phyloP scores from a whole-genome alignment of 768 basidiomycete species.

The Porphyrellus cyaneotinctus region DNA sequence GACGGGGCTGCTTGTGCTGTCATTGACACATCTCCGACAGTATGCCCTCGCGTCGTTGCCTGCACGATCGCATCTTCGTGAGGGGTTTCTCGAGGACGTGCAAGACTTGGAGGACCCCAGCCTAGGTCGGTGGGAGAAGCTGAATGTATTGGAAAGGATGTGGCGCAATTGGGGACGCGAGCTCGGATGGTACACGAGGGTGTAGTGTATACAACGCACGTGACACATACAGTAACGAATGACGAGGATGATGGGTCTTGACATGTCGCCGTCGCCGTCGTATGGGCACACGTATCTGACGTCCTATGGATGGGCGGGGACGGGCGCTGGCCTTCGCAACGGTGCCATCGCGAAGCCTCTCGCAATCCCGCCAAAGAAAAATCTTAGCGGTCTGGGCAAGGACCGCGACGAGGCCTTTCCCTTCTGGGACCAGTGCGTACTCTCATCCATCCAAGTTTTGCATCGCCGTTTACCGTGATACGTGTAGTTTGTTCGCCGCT shows the following conservation, averaged over 20 bases:
- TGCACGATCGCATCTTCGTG: slow-evolving; percentile 53
- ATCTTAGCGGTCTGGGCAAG: slow-evolving; percentile 81
- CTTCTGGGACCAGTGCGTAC: slow-evolving; percentile 94
- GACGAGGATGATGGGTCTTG: no score
- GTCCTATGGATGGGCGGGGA: slow-evolving; percentile 84
- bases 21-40: slow-evolving; percentile 59
- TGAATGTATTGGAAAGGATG: slow-evolving; percentile 78
- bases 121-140: slow-evolving; percentile 65
- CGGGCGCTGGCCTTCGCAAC: slow-evolving; percentile 78
- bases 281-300: slow-evolving; percentile 64
- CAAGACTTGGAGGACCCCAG: slow-evolving; percentile 73
- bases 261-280: slow-evolving; percentile 14
- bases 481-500: slow-evolving; percentile 58
- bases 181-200: slow-evolving; percentile 53
- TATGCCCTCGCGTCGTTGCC: slow-evolving; percentile 62
- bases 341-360: slow-evolving; percentile 78
- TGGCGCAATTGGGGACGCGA: slow-evolving; percentile 80
- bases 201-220: slow-evolving; percentile 9
- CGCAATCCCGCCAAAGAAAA: slow-evolving; percentile 79
- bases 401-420: slow-evolving; percentile 94
- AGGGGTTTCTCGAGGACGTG: slow-evolving; percentile 84
- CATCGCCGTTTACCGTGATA: neutral
- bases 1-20: slow-evolving; percentile 69
- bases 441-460: neutral
- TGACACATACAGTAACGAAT: no score